These are phyloP conservation scores for Ogataea nakhonphanomensis DNA, from an alignment of 805 yeast genomes.

Conservation along the genomic window DNA sequence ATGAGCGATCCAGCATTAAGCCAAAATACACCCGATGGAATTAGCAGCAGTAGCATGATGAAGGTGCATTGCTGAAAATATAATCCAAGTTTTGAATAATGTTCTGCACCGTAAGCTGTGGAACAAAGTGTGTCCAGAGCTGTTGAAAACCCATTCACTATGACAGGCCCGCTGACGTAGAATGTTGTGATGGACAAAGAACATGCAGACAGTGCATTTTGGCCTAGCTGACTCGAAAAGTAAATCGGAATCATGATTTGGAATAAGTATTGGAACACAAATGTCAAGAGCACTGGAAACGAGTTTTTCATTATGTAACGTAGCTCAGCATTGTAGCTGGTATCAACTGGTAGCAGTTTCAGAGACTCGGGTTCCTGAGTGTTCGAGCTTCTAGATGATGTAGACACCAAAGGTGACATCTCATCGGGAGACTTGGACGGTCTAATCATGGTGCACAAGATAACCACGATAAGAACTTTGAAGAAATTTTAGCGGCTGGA, in stretches of 20 bases:
- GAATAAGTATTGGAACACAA: constrained; percentile 62
- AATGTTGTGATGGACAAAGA: constrained; percentile 72
- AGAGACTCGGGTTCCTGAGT: constrained; percentile 1
- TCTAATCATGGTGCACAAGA: neutral
- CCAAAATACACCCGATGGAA: constrained; percentile 63
- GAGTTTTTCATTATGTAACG: constrained; percentile 37
- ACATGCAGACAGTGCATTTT: constrained; percentile 65
- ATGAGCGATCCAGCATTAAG: constrained; percentile 44
- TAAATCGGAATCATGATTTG: constrained; percentile 73
- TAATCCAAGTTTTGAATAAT: constrained; percentile 59
- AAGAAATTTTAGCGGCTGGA: neutral
- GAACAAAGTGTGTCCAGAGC: constrained; percentile 75
- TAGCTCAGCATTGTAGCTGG: constrained; percentile 20
- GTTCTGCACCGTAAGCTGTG: constrained; percentile 67
- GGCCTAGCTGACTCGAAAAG: constrained; percentile 66
- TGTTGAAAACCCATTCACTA: constrained; percentile 71
- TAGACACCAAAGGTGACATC: neutral
- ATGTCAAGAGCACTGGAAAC: constrained; percentile 61
- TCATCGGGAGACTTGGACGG: constrained; percentile 1
- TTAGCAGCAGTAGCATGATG: constrained; percentile 43
- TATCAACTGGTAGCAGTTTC: constrained; percentile 5
- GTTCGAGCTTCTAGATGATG: neutral
- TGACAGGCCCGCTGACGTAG: constrained; percentile 66
- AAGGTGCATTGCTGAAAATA: constrained; percentile 62
- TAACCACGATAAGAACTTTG: too few relatives aligned